Base-by-base conservation (phyloP, 257 asterid genomes). In the Ilex asprella region DNA sequence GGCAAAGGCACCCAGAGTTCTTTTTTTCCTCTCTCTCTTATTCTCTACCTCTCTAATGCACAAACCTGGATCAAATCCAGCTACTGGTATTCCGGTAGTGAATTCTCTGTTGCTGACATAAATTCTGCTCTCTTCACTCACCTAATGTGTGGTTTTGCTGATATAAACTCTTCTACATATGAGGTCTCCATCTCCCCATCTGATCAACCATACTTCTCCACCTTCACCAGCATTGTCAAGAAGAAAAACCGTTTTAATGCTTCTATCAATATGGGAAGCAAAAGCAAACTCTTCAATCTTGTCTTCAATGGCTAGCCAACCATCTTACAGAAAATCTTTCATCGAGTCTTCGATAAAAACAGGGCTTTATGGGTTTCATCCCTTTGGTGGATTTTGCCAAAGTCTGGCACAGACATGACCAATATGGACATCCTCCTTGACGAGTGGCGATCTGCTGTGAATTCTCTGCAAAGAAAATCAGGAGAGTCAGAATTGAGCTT, bases 91-190 rank as follows among this genome's bases (percentile, higher is more conserved):
- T 41, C 78, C 12, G 77, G 78, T 60, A 67, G 75, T 29, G 65
- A 58, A 58, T 70, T 63, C 62, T 77, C 79, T 32, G 60, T 64
- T 54, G 60, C 69, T 21, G 75, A 75, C 56, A 65, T 79, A 15
- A 74, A 74, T 10, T 70, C 84, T 12, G 67, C 56, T 15, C 68
- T 79, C 30, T 79, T 58, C 58, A 79, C 85, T 56, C 82, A 79
- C 46, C 71, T 79, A 9, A 0, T 70, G 27, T 71, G 56, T 55
- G 82, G 67, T 39, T 79, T 67, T 35, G 79, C 72, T 5, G 60
- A 35, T 50, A 73, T 73, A 55, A 73, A 67, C 39, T 31, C 77
- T 1, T 58, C 67, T 11, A 65, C 14, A 8, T 76, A 67, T 49
- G 70, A 73, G 47, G 30, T 76, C 58, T 54, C 27, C 21, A 32